Base-by-base conservation (phyloP, 2,329 filamentous ascomycete species). In the Fusarium neocosmosporiellum region DNA sequence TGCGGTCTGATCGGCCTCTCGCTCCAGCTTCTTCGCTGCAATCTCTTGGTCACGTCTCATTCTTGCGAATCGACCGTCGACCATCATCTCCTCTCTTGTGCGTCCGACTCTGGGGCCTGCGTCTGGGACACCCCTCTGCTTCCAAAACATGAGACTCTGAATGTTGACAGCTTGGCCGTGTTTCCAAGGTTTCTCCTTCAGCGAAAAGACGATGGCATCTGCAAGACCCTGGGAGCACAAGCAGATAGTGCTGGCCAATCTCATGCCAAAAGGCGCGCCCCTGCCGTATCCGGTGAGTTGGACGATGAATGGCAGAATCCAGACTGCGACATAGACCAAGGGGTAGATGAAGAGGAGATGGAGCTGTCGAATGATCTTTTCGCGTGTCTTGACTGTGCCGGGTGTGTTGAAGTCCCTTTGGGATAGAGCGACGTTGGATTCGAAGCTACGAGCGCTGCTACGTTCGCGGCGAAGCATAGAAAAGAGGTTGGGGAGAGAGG, bases 341-440 rank as follows among this genome's bases (percentile, higher is more conserved):
- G 93, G 93, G 79, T 96, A 96, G 55, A 94, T 89, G 81, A 95
- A 94, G 20, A 95, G 85, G 33, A 92, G 87, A 34, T 91, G 88
- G 3, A 95, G 86, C 76, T 95, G 92, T 11, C 91, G 88, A 50
- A 88, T 87, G 66, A 93, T 91, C 66, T 87, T 88, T 18, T 86
- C 83, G 14, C 90, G 86, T 10, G 87, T 79, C 53, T 80, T 77
- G 22, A 78, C 69, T 50, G 84, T 80, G 5, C 78, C 79, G 0
- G 77, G 74, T 4, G 75, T 64, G 59, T 78, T 76, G 13, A 78
- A 70, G 63, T 59, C 63, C 18, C 64, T 60, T 31, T 67, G 66
- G 8, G 69, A 59, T 10, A 77, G 63, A 7, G 73, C 48, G 1
- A 65, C 50, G 9, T 71, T 50, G 0, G 69, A 74, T 5, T 66